Conservation (phyloP, 2,329 filamentous ascomycete genomes). For the Dryadomyces sulphureus region DNA sequence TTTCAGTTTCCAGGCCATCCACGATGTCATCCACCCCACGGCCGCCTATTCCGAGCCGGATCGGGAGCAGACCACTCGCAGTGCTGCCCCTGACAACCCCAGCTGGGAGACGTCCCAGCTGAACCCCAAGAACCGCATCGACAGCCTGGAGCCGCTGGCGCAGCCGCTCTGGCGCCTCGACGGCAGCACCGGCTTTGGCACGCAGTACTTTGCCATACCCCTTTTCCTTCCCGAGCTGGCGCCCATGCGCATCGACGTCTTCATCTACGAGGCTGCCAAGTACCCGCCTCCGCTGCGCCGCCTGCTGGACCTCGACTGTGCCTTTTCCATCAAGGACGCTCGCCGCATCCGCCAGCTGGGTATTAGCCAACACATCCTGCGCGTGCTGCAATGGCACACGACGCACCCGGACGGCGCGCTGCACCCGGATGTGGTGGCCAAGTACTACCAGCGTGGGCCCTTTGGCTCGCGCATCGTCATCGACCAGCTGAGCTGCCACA, state of each 20-base stretch:
- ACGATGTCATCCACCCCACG: conserved; percentile 43
- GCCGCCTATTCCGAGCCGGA: conserved; percentile 27
- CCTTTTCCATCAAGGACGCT: conserved; percentile 40
- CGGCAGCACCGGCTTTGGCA: conserved; percentile 40
- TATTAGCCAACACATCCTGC: conserved; percentile 37
- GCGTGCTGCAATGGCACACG: conserved; percentile 38
- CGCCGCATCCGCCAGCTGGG: conserved; percentile 31
- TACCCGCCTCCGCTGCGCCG: conserved; percentile 23
- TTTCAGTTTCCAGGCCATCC: conserved; percentile 34
- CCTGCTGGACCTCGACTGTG: conserved; percentile 32
- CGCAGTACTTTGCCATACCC: conserved; percentile 41
- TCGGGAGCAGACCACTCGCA: background rate
- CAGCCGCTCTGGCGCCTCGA: conserved; percentile 42
- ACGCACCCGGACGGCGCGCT: conserved; percentile 14
- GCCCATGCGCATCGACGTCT: conserved; percentile 43
- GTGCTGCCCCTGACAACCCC: background rate
- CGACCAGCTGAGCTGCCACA: conserved; percentile 31
- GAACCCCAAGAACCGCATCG: conserved; percentile 46
- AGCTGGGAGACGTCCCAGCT: conserved; percentile 35
- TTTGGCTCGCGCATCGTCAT: conserved; percentile 45
- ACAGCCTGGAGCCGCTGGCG: conserved; percentile 32
- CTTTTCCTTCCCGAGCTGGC: conserved; percentile 29
- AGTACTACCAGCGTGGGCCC: conserved; percentile 30
- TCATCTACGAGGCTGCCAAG: conserved; percentile 32
- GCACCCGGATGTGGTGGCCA: conserved; percentile 15